A percentile compares a stretch with the other conserved stretches of the same genome.
Conservation (phyloP, 208 protist genomes). For the Trypanosoma conorhini region DNA sequence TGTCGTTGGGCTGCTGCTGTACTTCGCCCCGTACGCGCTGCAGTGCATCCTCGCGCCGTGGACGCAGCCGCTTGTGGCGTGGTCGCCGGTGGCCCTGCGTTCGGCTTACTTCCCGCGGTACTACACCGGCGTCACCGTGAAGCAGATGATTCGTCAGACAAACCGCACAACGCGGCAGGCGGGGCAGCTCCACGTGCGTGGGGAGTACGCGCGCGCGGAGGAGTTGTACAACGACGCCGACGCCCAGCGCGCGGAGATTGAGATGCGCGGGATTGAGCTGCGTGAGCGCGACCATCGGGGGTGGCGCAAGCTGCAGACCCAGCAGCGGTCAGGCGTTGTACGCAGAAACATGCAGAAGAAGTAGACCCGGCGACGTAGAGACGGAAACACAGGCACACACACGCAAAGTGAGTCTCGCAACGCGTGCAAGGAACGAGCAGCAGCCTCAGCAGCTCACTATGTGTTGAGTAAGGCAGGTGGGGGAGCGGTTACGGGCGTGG, state of each 20-base stretch:
- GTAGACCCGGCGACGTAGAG: slow-evolving; percentile 10
- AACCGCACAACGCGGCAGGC: slow-evolving; percentile 4
- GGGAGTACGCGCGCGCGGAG: background rate
- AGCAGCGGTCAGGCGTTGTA: background rate
- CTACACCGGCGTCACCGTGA: slow-evolving; percentile 8
- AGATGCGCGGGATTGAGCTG: slow-evolving; percentile 7
- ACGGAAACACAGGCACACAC: too few relatives aligned
- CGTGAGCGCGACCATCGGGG: slow-evolving; percentile 2
- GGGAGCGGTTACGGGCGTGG: too few relatives aligned
- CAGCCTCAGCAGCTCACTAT: too few relatives aligned
- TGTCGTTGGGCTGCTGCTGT: background rate
- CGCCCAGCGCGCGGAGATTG: slow-evolving; percentile 2
- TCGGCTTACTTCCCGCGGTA: slow-evolving; percentile 17
- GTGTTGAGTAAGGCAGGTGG: too few relatives aligned
- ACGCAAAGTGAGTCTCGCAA: too few relatives aligned
- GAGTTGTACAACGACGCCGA: slow-evolving; percentile 5
- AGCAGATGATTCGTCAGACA: slow-evolving; percentile 18
- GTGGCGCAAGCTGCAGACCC: slow-evolving; percentile 3
- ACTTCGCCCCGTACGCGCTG: background rate
- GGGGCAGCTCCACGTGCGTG: background rate
- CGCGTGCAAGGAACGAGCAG: too few relatives aligned
- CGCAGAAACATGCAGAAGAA: slow-evolving; percentile 14
- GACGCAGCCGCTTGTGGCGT: slow-evolving; percentile 4
- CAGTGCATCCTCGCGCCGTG: background rate
- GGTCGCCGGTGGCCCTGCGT: background rate